Evolutionary conservation across 2,329 filamentous ascomycete species (phyloP).

Genomic region (Fusarium aywerte): DNA sequence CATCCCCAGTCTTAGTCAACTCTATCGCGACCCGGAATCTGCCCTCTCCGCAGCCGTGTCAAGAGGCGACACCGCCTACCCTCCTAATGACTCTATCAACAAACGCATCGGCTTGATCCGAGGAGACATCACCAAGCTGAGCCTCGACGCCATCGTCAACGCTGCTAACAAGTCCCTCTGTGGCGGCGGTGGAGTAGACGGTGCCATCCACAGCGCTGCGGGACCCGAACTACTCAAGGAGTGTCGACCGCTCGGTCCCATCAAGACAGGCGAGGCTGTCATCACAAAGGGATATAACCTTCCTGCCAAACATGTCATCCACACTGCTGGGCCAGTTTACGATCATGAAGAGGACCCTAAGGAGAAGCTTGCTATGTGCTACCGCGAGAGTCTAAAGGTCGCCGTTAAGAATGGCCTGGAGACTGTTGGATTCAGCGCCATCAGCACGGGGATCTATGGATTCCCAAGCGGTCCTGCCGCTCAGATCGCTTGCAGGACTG

Average conservation of each 20-base stretch:
- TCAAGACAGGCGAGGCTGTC: slow-evolving; percentile 80
- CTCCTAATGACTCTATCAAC: slow-evolving; percentile 68
- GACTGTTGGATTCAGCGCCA: slow-evolving; percentile 82
- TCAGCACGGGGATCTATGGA: slow-evolving; percentile 91
- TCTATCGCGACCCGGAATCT: slow-evolving; percentile 62
- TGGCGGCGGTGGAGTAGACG: slow-evolving; percentile 91
- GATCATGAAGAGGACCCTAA: slow-evolving; percentile 54
- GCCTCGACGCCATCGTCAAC: slow-evolving; percentile 88
- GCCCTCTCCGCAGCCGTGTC: slow-evolving; percentile 17
- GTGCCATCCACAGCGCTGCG: slow-evolving; percentile 86
- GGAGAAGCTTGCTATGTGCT: slow-evolving; percentile 69
- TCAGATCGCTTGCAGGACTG: slow-evolving; percentile 70
- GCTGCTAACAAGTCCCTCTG: slow-evolving; percentile 83
- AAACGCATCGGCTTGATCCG: slow-evolving; percentile 75
- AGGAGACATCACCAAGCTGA: slow-evolving; percentile 83
- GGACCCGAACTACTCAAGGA: slow-evolving; percentile 75
- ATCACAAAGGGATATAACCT: slow-evolving; percentile 83
- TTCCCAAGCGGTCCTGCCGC: slow-evolving; percentile 83
- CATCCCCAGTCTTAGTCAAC: slow-evolving; percentile 70
- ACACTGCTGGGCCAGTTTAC: slow-evolving; percentile 90
- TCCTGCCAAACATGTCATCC: slow-evolving; percentile 83
- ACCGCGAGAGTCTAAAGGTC: slow-evolving; percentile 76
- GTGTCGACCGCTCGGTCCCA: slow-evolving; percentile 78
- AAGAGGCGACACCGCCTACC: slow-evolving; percentile 10
- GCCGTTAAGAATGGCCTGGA: slow-evolving; percentile 73